phyloP scores from a whole-genome alignment of 192 early-diverging fungal species.

The Coemansia sp. region DNA sequence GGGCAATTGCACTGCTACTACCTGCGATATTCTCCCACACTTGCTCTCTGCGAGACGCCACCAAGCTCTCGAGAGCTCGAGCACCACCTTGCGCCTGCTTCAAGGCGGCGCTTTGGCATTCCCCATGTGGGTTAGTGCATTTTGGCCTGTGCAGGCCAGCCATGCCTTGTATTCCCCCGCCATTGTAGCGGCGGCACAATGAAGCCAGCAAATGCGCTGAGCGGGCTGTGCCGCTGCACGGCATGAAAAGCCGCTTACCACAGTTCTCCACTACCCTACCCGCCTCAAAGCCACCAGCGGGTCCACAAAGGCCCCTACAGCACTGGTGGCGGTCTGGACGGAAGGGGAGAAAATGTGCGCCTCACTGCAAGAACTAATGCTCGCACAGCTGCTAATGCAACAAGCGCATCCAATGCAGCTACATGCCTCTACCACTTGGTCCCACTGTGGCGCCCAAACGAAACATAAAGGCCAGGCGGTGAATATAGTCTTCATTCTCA shows the following conservation, averaged over 20 bases:
- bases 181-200: background rate
- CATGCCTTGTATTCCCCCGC: background rate
- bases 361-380: background rate
- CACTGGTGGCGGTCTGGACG: background rate
- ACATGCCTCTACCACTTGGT: slow-evolving; percentile 1
- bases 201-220: background rate
- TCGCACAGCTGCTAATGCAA: background rate
- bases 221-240: background rate
- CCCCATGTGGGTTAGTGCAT: background rate
- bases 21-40: background rate
- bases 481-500: background rate
- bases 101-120: background rate
- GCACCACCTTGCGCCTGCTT: background rate
- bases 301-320: background rate
- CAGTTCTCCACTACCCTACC: background rate
- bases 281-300: background rate
- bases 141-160: background rate
- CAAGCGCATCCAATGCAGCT: background rate
- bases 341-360: background rate
- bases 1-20: slow-evolving; percentile 2
- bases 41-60: background rate
- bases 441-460: background rate
- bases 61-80: background rate
- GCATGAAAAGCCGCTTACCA: background rate
- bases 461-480: background rate